These are phyloP conservation scores for Mortierella sp. DNA, from an alignment of 371 early-diverging fungal genomes.

Conservation along the genomic window DNA sequence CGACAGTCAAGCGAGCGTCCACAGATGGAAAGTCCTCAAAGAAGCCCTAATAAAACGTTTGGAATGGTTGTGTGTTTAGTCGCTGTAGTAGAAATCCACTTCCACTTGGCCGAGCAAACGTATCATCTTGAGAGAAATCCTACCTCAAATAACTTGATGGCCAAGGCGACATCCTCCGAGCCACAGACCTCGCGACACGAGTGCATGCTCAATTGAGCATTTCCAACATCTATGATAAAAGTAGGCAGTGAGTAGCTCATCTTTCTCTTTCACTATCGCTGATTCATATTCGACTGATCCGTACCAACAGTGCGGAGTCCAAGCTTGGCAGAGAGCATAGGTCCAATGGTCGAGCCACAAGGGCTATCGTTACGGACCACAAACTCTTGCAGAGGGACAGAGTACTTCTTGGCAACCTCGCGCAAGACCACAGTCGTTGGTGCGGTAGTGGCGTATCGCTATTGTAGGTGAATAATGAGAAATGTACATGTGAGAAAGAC, in stretches of 20 bases:
- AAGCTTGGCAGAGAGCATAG: slow-evolving; percentile 92
- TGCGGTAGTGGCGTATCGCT: slow-evolving; percentile 94
- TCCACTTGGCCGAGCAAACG: not conserved
- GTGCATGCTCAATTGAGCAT: slow-evolving; percentile 96
- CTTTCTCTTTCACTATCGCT: no score
- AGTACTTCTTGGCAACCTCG: slow-evolving; percentile 78
- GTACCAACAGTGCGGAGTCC: slow-evolving; percentile 95
- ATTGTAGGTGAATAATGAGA: not conserved
- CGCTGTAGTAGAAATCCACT: no score
- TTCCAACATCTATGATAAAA: slow-evolving; percentile 96
- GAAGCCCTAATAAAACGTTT: slow-evolving; percentile 58
- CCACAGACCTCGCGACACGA: slow-evolving; percentile 96
- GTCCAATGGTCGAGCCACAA: slow-evolving; percentile 97
- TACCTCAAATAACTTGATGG: slow-evolving; percentile 84
- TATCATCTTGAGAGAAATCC: slow-evolving; percentile 2
- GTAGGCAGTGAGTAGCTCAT: no score
- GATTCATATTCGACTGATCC: no score
- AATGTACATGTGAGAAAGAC: not conserved
- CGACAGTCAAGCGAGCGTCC: slow-evolving; percentile 67
- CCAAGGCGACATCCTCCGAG: slow-evolving; percentile 85
- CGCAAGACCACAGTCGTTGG: slow-evolving; percentile 85
- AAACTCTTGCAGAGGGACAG: slow-evolving; percentile 93
- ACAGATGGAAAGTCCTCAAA: slow-evolving; percentile 68
- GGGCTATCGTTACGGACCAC: slow-evolving; percentile 94
- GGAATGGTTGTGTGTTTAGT: no score